Evolutionary conservation across 129 eudicot genomes (phyloP), one percentile per base, ranked within the genome.

Genomic region (Helianthus tuberosus): DNA sequence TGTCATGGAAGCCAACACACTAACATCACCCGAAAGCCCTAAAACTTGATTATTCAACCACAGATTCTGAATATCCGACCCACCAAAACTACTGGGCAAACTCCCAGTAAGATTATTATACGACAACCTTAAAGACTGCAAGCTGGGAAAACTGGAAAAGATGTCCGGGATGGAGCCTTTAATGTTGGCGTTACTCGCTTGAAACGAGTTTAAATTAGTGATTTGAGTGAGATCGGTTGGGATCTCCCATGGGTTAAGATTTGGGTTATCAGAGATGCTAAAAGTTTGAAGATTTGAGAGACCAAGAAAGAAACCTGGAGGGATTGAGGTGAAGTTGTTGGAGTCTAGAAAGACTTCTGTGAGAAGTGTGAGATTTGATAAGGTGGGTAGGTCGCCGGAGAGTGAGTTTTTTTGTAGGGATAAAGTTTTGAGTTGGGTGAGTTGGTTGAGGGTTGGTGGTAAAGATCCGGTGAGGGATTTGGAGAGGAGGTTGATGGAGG

Each of bases 111-210:
- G 73, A 43, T 81, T 53, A 72, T 87, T 90, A 60, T 87, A 90
- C 1, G 88, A 82, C 32, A 90, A 64, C 5, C 89, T 59, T 12
- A 87, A 77, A 11, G 44, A 62, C 64, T 78, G 89, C 58, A 90
- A 59, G 57, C 62, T 80, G 0, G 89, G 81, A 9, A 90, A 83
- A 0, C 50, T 41, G 25, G 41, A 79, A 59, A 90, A 90, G 5
- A 90, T 16, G 20, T 87, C 96, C 1, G 96, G 96, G 4, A 90
- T 83, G 1, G 70, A 16, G 2, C 93, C 93, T 13, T n/a, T 46
- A 11, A 90, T 49, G 29, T 58, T 68, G 0, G 82, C 65, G 16
- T 27, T 71, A 47, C 93, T 87, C 3, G 89, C 93, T 14, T 51
- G 29, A 20, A 90, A 77, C 1, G 48, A 25, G 2, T 49, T 54